phyloP scores from a whole-genome alignment of 2,329 filamentous ascomycete genomes.

The Botrytis medusae region DNA sequence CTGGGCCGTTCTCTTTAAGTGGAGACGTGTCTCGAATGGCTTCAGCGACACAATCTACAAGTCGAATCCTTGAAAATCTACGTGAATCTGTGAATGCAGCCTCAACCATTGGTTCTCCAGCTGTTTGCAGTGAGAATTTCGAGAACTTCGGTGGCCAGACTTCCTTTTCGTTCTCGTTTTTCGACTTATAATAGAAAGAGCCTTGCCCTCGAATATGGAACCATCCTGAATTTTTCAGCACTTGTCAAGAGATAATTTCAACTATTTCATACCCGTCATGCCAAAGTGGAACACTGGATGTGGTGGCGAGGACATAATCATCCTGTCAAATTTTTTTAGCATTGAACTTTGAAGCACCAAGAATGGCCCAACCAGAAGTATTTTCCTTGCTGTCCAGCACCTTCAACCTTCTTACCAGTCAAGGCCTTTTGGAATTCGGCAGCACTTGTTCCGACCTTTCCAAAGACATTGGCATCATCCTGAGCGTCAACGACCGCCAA shows the following conservation, averaged over 20 bases:
- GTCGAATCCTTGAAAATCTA: slow-evolving; percentile 73
- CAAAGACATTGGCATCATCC: slow-evolving; percentile 83
- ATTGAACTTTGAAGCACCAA: background rate
- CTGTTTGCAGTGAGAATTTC: slow-evolving; percentile 78
- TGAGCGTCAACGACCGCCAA: slow-evolving; percentile 68
- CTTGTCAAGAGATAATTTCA: background rate
- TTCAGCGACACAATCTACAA: slow-evolving; percentile 76
- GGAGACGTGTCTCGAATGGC: slow-evolving; percentile 76
- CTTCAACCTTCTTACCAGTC: slow-evolving; percentile 67
- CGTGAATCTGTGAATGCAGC: slow-evolving; percentile 83
- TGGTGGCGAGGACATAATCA: slow-evolving; percentile 74
- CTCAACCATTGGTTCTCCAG: slow-evolving; percentile 53
- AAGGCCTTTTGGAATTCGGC: slow-evolving; percentile 72
- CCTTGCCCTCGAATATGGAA: slow-evolving; percentile 79
- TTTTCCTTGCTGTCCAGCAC: slow-evolving; percentile 85
- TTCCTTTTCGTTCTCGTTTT: slow-evolving; percentile 47
- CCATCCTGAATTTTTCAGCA: slow-evolving; percentile 57
- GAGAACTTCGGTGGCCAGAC: slow-evolving; percentile 84
- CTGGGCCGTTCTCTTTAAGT: slow-evolving; percentile 87
- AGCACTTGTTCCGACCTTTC: slow-evolving; percentile 82
- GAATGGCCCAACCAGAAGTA: slow-evolving; percentile 72
- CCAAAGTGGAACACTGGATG: slow-evolving; percentile 90
- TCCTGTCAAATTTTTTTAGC: slow-evolving; percentile 40
- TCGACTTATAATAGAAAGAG: slow-evolving; percentile 76
- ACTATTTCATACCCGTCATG: slow-evolving; percentile 54